Evolutionary conservation across 2,329 filamentous ascomycete genomes (phyloP).

Genomic region (Trichoderma aggressivum): DNA sequence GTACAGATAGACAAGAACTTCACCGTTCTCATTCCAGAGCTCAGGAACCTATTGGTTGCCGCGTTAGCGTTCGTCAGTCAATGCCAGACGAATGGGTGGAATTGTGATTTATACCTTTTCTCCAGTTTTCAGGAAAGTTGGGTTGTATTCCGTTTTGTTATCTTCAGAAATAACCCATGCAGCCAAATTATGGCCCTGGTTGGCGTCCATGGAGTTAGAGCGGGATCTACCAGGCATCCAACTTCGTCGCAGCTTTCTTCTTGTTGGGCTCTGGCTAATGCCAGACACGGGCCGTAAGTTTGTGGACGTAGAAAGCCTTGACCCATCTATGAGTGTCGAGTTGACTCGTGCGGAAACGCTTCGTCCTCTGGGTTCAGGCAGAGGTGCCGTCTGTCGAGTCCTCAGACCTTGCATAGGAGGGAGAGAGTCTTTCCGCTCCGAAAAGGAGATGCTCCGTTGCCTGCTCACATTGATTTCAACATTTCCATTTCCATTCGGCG

Average conservation of each 20-base stretch:
- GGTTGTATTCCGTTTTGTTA: constrained; percentile 54
- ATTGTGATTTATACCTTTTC: constrained; percentile 47
- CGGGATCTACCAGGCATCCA: constrained; percentile 55
- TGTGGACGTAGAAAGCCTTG: constrained; percentile 33
- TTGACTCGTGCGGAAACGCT: constrained; percentile 49
- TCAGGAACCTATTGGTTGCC: constrained; percentile 52
- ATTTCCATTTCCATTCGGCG: neutral
- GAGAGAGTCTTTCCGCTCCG: constrained; percentile 27
- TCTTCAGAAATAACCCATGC: constrained; percentile 58
- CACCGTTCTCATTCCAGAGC: constrained; percentile 60
- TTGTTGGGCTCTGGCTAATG: constrained; percentile 43
- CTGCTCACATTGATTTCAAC: constrained; percentile 18
- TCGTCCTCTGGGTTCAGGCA: constrained; percentile 40
- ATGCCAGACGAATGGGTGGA: neutral
- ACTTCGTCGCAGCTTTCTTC: constrained; percentile 48
- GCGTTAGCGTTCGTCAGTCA: neutral
- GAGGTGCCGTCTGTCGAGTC: constrained; percentile 31
- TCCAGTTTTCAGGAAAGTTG: constrained; percentile 47
- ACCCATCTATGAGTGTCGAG: constrained; percentile 29
- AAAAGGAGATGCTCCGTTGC: constrained; percentile 34
- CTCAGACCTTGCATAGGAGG: constrained; percentile 24
- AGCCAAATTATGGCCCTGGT: constrained; percentile 24
- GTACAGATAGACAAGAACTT: constrained; percentile 56
- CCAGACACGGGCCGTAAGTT: constrained; percentile 28
- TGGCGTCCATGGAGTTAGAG: constrained; percentile 44